Conservation (phyloP, 345 rosid genomes). For the Linum tenue region DNA sequence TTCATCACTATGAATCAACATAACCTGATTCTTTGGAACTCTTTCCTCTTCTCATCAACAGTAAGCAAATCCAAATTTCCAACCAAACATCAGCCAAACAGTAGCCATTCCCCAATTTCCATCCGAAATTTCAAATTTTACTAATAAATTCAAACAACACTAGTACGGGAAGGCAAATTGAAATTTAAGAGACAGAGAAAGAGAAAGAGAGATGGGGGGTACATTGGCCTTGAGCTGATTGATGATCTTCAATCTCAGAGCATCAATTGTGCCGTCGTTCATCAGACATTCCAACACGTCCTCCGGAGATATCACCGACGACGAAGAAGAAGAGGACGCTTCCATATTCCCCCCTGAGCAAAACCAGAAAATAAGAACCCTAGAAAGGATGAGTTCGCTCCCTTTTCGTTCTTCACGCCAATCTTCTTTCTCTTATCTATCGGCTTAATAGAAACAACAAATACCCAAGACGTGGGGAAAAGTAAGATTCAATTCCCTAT, state of each 20-base stretch:
- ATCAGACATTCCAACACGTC: conserved; percentile 73
- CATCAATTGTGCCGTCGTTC: conserved; percentile 86
- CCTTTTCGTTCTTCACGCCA: too few species aligned
- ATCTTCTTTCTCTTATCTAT: too few species aligned
- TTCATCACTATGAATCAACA: too few species aligned
- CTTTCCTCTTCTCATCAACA: too few species aligned
- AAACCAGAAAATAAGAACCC: not conserved
- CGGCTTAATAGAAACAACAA: too few species aligned
- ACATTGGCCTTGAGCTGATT: conserved; percentile 90
- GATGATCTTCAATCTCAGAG: conserved; percentile 72
- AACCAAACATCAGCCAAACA: not conserved
- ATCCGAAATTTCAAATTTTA: too few species aligned
- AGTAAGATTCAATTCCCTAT: too few species aligned
- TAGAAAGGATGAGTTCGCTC: not conserved
- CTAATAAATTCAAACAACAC: not conserved
- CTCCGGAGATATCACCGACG: conserved; percentile 69
- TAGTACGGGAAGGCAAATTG: not conserved
- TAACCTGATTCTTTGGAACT: too few species aligned
- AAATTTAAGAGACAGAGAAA: not conserved
- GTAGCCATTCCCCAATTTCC: too few species aligned
- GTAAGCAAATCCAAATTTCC: not conserved
- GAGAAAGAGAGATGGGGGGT: conserved; percentile 3
- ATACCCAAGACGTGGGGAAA: too few species aligned
- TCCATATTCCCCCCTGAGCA: conserved; percentile 14
- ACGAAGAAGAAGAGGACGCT: conserved; percentile 29